A percentile compares a stretch with the other conserved stretches of the same genome.
phyloP scores from a whole-genome alignment of 305 asterid species.

The Plantago lanceolata region DNA sequence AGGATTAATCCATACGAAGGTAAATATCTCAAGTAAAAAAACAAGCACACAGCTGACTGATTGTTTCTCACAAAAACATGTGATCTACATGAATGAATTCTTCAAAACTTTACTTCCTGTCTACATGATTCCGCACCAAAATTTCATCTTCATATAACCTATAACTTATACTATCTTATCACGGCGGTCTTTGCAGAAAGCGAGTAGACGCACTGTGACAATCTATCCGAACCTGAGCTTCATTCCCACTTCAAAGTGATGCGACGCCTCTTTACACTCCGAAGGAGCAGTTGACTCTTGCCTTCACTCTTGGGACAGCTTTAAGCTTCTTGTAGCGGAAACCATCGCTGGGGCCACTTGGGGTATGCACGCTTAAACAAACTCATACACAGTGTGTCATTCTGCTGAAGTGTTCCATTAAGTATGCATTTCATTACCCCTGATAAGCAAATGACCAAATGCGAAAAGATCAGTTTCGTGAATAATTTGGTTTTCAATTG shows the following conservation, averaged over 20 bases:
- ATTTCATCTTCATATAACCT: not conserved
- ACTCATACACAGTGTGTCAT: conserved; percentile 88
- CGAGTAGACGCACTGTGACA: conserved; percentile 27
- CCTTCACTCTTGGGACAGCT: conserved; percentile 1
- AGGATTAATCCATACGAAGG: too few relatives aligned
- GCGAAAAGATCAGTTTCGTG: not conserved
- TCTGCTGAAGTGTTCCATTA: conserved; percentile 80
- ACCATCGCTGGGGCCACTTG: conserved; percentile 85
- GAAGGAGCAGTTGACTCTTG: not conserved
- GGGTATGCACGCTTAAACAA: conserved; percentile 82
- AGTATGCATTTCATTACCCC: conserved; percentile 92
- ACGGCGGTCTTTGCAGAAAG: not conserved
- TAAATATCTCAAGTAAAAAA: too few relatives aligned
- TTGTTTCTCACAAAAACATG: too few relatives aligned
- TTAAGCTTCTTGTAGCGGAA: conserved; percentile 50
- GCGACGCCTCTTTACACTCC: conserved; percentile 4
- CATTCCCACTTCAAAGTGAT: conserved; percentile 50
- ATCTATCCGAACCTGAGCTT: conserved; percentile 66
- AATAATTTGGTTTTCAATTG: too few relatives aligned
- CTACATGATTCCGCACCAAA: too few relatives aligned
- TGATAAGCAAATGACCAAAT: conserved; percentile 22
- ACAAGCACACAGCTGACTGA: too few relatives aligned
- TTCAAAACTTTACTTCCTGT: not conserved
- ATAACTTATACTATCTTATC: not conserved
- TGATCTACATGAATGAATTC: not conserved